A percentile compares a stretch with the other conserved stretches of the same genome.
phyloP scores from a whole-genome alignment of 2,329 filamentous ascomycete genomes.

The Amauroascus verrucosus region DNA sequence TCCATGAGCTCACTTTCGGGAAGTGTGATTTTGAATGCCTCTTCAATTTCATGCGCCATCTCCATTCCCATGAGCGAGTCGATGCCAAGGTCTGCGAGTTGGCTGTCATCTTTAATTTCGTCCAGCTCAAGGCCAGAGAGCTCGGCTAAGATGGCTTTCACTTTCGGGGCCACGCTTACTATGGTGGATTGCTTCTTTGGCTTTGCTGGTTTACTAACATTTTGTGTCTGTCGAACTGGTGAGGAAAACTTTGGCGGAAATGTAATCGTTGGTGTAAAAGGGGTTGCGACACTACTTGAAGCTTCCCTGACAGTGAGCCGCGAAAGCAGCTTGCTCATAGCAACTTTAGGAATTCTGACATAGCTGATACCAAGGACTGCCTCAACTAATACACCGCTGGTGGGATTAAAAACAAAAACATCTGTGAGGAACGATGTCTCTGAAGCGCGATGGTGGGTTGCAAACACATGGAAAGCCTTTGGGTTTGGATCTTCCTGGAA shows the following conservation, averaged over 20 bases:
- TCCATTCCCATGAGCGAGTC: slow-evolving; percentile 44
- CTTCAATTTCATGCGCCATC: slow-evolving; percentile 12
- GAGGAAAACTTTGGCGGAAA: not conserved
- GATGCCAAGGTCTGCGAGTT: slow-evolving; percentile 40
- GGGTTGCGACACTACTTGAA: not conserved
- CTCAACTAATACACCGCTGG: slow-evolving; percentile 5
- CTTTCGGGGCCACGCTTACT: not conserved
- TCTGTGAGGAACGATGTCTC: slow-evolving; percentile 7
- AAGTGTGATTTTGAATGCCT: slow-evolving; percentile 10
- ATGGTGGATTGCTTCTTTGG: not conserved
- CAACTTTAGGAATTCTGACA: slow-evolving; percentile 5
- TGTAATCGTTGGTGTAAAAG: not conserved
- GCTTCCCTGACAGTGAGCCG: slow-evolving; percentile 1
- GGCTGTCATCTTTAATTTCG: slow-evolving; percentile 30
- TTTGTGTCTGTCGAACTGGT: not conserved
- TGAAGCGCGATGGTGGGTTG: slow-evolving; percentile 2
- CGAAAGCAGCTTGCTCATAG: slow-evolving; percentile 2
- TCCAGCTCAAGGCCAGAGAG: slow-evolving; percentile 6
- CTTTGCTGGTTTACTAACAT: not conserved
- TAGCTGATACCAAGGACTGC: slow-evolving; percentile 9
- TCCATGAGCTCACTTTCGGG: slow-evolving; percentile 6
- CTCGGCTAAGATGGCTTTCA: slow-evolving; percentile 1
- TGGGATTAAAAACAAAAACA: slow-evolving; percentile 7
- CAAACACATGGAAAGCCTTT: slow-evolving; percentile 4
- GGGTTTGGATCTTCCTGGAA: not conserved